Percentiles rank a stretch among this genome's conserved stretches.
These are phyloP conservation scores for Colletotrichum orbiculare DNA, from an alignment of 2,329 filamentous ascomycete species.

Conservation along the genomic window DNA sequence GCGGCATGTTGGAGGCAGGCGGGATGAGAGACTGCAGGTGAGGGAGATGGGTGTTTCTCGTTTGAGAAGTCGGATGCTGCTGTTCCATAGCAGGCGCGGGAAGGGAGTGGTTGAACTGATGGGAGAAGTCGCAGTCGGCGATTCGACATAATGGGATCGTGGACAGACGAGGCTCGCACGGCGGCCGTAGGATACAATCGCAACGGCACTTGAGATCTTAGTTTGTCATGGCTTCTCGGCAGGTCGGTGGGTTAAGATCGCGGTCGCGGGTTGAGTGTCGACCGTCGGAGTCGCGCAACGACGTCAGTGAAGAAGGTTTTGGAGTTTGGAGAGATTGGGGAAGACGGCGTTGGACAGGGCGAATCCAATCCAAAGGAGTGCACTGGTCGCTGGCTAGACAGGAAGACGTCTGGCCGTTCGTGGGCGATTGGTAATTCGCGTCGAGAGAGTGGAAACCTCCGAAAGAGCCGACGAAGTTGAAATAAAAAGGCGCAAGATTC, in stretches of 20 bases:
- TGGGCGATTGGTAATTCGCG: not conserved
- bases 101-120: conserved; percentile 21
- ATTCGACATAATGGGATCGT: conserved; percentile 37
- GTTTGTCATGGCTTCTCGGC: conserved; percentile 27
- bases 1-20: conserved; percentile 51
- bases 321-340: too few species aligned
- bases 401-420: conserved; percentile 2
- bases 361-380: conserved; percentile 3
- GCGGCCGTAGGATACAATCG: conserved; percentile 28
- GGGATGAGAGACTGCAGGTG: conserved; percentile 35
- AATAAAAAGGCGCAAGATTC: not conserved
- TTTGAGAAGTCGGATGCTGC: conserved; percentile 21
- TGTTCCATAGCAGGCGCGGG: conserved; percentile 26
- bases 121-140: conserved; percentile 31
- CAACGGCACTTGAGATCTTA: conserved; percentile 19
- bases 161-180: conserved; percentile 34
- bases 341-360: not conserved
- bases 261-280: not conserved
- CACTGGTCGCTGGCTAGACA: conserved; percentile 2
- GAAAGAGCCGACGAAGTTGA: not conserved
- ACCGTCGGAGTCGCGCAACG: conserved; percentile 1
- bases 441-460: not conserved
- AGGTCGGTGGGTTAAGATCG: not conserved
- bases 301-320: conserved; percentile 7
- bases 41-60: conserved; percentile 29